Base-by-base conservation (phyloP, 177 flowering plant genomes). In the Vitis hybrid region DNA sequence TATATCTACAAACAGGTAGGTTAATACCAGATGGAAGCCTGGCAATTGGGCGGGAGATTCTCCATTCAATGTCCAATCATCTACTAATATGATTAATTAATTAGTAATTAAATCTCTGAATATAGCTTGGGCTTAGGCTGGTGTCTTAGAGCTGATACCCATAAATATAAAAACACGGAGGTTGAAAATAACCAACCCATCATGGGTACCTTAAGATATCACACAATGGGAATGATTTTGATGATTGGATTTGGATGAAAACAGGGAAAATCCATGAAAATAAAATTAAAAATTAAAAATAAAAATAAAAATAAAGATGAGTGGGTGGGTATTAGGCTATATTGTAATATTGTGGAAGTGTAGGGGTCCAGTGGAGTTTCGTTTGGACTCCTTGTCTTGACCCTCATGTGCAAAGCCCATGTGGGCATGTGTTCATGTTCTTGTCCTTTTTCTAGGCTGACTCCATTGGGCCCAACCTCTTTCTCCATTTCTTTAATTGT, bases 371-470 rank as follows among this genome's bases (percentile, higher is more conserved):
- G 13, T 48, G 15, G 26, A 23, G 7, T 9, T 34, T 34, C 7
- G 45, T 34, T 34, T 34, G 5, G 50, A 57, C 63, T 49, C 34
- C 65, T 74, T 67, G 76, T 76, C 78, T 69, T 54, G 56, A 52
- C 40, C 5, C 61, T 73, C 89, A 86, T 77, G 85, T 86, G 83
- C 82, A 65, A 32, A 23, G 32, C 79, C 26, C 86, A 82, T 80
- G 87, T 82, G 89, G 62, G 74, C 78, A 79, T 80, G 89, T 82
- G 78, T 74, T 64, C 26, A 59, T 63, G 67, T 77, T 65, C 40
- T 68, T 51, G 49, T 74, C 67, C 70, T 70, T 10, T 64, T 52
- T 65, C 60, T 55, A 59, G 26, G 52, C 64, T 70, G 49, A 63
- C 68, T 45, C 21, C 49, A 17, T 34, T 65, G 74, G 70, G 49